Evolutionary conservation across 2,329 filamentous ascomycete species (phyloP), one percentile per base, ranked within the genome.

Genomic region (Hymenoscyphus infarciens): DNA sequence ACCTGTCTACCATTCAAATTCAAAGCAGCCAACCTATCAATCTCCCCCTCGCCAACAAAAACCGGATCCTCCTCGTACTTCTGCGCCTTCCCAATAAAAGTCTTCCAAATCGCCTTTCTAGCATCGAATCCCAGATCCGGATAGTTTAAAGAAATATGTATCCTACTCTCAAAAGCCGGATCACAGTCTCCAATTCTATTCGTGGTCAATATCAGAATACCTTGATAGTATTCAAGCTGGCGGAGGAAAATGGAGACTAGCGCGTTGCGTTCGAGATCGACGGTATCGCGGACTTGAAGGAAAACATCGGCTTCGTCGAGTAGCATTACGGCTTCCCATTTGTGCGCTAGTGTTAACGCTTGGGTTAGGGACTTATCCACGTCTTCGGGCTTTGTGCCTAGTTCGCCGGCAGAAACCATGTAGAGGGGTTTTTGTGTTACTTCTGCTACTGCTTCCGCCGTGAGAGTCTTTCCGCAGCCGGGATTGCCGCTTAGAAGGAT

Each of bases 181-280:
- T 78, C 76, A 45, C 77, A 72, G 10, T 61, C 64, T 3, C 70
- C 59, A 52, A 77, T 74, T 1, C 76, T 72, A 19, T 77, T 75
- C 22, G 74, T 74, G 6, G 77, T 78, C 0, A 78, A 71, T 63
- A 78, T 31, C 15, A 61, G 13, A 33, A 61, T 57, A 5, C 60
- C 60, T 15, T 35, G 19, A n/a, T 60, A 66, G 38, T 63, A 64
- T 56, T 66, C 60, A 4, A 66, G 55, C 59, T 69, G 67, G 4
- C 70, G 61, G 54, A 69, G 59, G 45, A 81, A 80, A 63, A 80
- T 78, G 61, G 75, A 77, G 15, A 80, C 78, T 5, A 82, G 73
- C 49, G 77, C 78, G 69, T 83, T 83, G 31, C 79, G 75, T 16
- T 25, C 27, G 1, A 58, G 56, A 42, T 42, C 22, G 10, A 59